phyloP scores from a whole-genome alignment of 1,139 yeast species.

The Pichia sp. region DNA sequence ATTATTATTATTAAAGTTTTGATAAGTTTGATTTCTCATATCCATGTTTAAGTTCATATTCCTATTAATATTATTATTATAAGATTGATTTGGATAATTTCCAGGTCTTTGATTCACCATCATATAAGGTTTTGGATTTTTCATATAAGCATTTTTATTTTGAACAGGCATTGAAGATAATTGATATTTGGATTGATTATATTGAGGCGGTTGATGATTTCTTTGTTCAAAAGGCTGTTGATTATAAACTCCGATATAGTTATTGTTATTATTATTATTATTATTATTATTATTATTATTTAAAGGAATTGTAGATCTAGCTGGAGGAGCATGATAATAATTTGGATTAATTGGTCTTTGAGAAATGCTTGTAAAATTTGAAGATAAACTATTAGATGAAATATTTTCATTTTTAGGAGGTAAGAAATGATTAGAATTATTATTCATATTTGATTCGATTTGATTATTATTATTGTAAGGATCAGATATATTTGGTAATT shows the following conservation, averaged over 20 bases:
- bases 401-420: slow-evolving; percentile 1
- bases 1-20: not conserved
- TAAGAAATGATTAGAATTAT: too few relatives aligned
- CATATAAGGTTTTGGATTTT: slow-evolving; percentile 17
- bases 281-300: not conserved
- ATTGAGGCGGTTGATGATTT: slow-evolving; percentile 7
- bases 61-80: not conserved
- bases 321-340: slow-evolving; percentile 33
- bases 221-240: slow-evolving; percentile 6
- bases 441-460: not conserved
- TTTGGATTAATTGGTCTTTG: slow-evolving; percentile 70
- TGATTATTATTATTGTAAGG: slow-evolving; percentile 18
- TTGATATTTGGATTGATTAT: slow-evolving; percentile 11
- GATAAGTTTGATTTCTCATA: not conserved
- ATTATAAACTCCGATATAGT: slow-evolving; percentile 4
- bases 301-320: not conserved
- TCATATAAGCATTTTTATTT: slow-evolving; percentile 6
- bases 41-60: not conserved
- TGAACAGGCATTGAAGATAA: slow-evolving; percentile 8
- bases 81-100: not conserved
- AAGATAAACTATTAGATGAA: slow-evolving; percentile 23
- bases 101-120: slow-evolving; percentile 7
- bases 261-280: slow-evolving; percentile 4
- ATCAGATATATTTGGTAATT: slow-evolving; percentile 23
- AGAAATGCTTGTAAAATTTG: slow-evolving; percentile 75